A percentile compares a stretch with the other conserved stretches of the same genome.
phyloP scores from a whole-genome alignment of 148 eudicot genomes.

The Spergularia marina region DNA sequence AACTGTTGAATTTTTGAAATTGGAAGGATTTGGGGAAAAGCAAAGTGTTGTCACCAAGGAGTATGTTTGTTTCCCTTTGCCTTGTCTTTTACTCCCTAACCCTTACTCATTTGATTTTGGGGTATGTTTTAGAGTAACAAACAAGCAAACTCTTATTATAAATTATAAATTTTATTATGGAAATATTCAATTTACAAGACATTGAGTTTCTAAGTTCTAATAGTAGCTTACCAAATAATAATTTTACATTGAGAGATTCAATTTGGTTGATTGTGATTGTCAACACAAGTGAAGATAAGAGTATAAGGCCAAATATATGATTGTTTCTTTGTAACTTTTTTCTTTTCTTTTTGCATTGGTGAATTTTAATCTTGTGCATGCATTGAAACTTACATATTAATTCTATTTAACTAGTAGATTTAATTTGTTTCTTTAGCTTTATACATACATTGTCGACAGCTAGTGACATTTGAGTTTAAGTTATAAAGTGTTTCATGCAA shows the following conservation, averaged over 20 bases:
- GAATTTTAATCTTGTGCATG: no score
- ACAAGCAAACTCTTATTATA: conserved; percentile 23
- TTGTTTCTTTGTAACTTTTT: no score
- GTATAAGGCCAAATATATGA: no score
- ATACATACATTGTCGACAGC: no score
- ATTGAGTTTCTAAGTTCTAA: background rate
- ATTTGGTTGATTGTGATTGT: background rate
- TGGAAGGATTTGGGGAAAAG: conserved; percentile 64
- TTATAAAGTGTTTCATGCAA: no score
- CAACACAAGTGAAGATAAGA: background rate
- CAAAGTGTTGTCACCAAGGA: conserved; percentile 63
- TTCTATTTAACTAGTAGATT: no score
- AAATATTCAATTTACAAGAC: no score
- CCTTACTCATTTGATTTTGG: conserved; percentile 3
- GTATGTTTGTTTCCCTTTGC: conserved; percentile 61
- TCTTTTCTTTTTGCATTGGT: no score
- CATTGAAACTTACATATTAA: no score
- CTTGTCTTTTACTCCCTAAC: conserved; percentile 43
- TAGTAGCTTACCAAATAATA: background rate
- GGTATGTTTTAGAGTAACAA: conserved; percentile 24
- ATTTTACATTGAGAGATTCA: background rate
- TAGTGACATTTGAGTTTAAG: no score
- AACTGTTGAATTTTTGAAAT: conserved; percentile 25
- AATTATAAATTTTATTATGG: background rate
- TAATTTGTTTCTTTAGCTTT: no score